Evolutionary conservation across 306 rosid genomes (phyloP).

Genomic region (Betula pendula): DNA sequence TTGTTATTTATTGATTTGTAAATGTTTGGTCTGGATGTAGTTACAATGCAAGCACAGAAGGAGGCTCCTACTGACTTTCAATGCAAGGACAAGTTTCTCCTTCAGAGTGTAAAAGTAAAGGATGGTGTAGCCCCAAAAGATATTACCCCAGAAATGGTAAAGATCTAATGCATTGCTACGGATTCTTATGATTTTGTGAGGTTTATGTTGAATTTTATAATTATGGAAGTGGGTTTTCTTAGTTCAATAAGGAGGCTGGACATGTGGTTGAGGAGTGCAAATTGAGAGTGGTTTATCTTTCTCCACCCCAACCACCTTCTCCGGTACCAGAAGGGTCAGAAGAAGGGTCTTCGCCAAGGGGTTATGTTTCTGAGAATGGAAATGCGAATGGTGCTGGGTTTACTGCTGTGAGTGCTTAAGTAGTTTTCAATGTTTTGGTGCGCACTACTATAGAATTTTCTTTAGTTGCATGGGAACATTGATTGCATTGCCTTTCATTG

Average conservation of each 20-base stretch:
- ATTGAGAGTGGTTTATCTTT: slow-evolving; percentile 77
- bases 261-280: slow-evolving; percentile 84
- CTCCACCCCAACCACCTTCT: slow-evolving; percentile 87
- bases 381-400: slow-evolving; percentile 50
- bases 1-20: neutral
- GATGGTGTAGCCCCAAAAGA: slow-evolving; percentile 61
- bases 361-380: slow-evolving; percentile 71
- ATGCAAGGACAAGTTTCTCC: slow-evolving; percentile 95
- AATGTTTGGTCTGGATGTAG: slow-evolving; percentile 34
- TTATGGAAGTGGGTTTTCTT: slow-evolving; percentile 35
- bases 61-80: slow-evolving; percentile 85
- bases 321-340: slow-evolving; percentile 92
- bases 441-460: neutral
- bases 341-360: slow-evolving; percentile 90
- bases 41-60: slow-evolving; percentile 96
- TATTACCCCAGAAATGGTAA: slow-evolving; percentile 83
- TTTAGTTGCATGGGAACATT: slow-evolving; percentile 7
- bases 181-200: slow-evolving; percentile 8
- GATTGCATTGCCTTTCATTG: slow-evolving; percentile 22
- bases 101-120: slow-evolving; percentile 67
- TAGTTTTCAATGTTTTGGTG: slow-evolving; percentile 21
- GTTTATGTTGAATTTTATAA: slow-evolving; percentile 29
- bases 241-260: slow-evolving; percentile 87
- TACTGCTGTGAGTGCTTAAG: slow-evolving; percentile 51
- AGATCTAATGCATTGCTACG: slow-evolving; percentile 6